Percentiles rank a stretch among this genome's conserved stretches.
Evolutionary conservation across 768 basidiomycete species (phyloP).

Genomic region (Suillus subalutaceus): DNA sequence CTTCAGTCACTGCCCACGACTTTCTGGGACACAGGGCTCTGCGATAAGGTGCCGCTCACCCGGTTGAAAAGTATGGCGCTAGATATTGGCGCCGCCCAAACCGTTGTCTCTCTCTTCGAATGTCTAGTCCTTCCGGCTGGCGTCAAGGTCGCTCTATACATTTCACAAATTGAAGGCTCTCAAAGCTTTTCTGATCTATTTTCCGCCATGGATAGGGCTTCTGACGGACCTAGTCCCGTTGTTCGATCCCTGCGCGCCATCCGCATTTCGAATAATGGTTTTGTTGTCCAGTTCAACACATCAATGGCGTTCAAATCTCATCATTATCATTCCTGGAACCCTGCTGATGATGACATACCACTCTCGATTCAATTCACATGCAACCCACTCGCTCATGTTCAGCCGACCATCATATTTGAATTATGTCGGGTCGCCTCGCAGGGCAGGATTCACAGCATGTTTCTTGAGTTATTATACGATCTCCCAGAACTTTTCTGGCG

Average conservation of each 20-base stretch:
- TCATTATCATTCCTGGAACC: neutral
- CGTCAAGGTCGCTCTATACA: neutral
- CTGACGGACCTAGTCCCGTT: neutral
- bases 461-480: neutral
- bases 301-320: neutral
- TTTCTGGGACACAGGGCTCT: neutral
- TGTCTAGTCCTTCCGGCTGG: neutral
- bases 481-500: neutral
- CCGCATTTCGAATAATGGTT: neutral
- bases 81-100: no score
- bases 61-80: neutral
- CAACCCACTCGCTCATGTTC: neutral
- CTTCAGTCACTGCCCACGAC: neutral
- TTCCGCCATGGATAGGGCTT: neutral
- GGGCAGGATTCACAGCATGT: neutral
- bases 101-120: neutral
- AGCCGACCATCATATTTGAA: neutral
- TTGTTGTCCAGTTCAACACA: neutral
- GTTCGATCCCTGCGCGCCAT: neutral
- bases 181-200: neutral
- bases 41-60: neutral
- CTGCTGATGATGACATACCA: neutral
- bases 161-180: neutral
- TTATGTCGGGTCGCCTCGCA: neutral
- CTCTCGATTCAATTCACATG: neutral